phyloP scores from a whole-genome alignment of 2,329 filamentous ascomycete species.

The Didymella segeticola region DNA sequence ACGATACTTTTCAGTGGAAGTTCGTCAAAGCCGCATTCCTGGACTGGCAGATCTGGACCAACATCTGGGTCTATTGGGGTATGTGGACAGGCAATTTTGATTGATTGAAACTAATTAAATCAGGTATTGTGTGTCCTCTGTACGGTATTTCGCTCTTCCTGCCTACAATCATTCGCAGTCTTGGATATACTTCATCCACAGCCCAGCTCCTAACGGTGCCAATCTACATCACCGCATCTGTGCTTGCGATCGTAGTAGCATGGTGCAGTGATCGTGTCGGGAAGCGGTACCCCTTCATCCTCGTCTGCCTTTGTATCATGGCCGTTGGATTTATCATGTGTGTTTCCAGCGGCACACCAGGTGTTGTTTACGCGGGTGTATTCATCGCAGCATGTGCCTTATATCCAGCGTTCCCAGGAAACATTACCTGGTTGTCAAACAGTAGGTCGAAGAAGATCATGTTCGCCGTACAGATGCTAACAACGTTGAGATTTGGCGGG shows the following conservation, averaged over 20 bases:
- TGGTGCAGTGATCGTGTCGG: constrained; percentile 40
- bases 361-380: constrained; percentile 47
- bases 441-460: constrained; percentile 37
- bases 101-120: constrained; percentile 8
- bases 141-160: constrained; percentile 49
- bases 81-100: constrained; percentile 34
- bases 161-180: constrained; percentile 57
- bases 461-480: constrained; percentile 13
- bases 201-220: constrained; percentile 54
- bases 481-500: constrained; percentile 57
- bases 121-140: constrained; percentile 48
- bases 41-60: constrained; percentile 58
- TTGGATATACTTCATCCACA: constrained; percentile 50
- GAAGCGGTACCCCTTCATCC: constrained; percentile 45
- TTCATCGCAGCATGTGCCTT: constrained; percentile 48
- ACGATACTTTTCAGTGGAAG: constrained; percentile 72
- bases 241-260: constrained; percentile 43
- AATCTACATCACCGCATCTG: constrained; percentile 50
- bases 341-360: constrained; percentile 40
- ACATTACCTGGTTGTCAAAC: constrained; percentile 61
- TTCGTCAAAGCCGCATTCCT: constrained; percentile 53
- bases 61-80: constrained; percentile 69
- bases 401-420: constrained; percentile 49
- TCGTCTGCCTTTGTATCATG: constrained; percentile 42
- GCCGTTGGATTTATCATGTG: constrained; percentile 49